A percentile compares a stretch with the other conserved stretches of the same genome.
Conservation (phyloP, 139 green algal species). For the Medakamo hakoo region DNA sequence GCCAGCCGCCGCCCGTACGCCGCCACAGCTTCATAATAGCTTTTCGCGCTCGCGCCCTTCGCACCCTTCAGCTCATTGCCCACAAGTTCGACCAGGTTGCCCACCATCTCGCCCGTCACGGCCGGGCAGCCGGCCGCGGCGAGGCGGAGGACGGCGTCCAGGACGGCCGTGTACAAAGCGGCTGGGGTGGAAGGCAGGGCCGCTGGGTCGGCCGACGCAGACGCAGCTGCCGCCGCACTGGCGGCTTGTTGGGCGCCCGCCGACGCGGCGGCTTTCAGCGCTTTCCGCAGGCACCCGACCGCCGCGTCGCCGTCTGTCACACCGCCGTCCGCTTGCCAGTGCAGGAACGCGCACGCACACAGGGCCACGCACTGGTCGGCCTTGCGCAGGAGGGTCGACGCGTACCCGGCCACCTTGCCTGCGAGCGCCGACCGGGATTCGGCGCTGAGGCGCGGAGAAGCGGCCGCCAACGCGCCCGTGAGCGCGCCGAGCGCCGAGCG, state of each 20-base stretch:
- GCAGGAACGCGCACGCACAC: not conserved
- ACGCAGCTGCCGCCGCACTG: no score
- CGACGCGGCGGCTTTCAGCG: not conserved
- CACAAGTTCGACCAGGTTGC: not conserved
- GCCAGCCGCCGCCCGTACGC: not conserved
- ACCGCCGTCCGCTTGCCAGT: not conserved
- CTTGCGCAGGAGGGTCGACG: not conserved
- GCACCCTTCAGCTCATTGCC: not conserved
- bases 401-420: not conserved
- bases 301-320: not conserved
- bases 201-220: no score
- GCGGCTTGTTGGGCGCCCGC: not conserved
- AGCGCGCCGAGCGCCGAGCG: not conserved
- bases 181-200: not conserved
- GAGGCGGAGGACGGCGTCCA: not conserved
- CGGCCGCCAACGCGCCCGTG: not conserved
- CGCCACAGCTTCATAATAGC: not conserved
- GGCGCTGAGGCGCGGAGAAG: not conserved
- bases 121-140: not conserved
- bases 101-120: not conserved
- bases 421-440: not conserved
- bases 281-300: not conserved
- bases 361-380: not conserved
- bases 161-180: not conserved
- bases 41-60: not conserved